Evolutionary conservation across 2,329 filamentous ascomycete genomes (phyloP), one percentile per base, ranked within the genome.

Genomic region (Metarhizium humberi): DNA sequence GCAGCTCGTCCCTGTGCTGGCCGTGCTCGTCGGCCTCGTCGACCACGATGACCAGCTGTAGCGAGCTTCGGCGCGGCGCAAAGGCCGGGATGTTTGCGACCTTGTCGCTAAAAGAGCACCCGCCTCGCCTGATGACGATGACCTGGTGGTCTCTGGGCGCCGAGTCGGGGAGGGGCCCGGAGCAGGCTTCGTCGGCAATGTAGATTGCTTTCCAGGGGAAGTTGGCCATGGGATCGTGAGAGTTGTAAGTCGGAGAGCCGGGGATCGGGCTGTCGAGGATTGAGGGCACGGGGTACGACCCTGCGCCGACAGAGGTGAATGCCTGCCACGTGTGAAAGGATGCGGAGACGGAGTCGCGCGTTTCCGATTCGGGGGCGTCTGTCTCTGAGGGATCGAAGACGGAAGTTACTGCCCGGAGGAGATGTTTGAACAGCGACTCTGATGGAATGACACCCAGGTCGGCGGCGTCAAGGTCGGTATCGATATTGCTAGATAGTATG

Each of bases 21-120:
- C 32, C 51, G 2, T 69, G 60, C 8, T 64, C 66, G 13, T 67
- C 65, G 4, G 71, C 70, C 50, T 73, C 69, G 57, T 74, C 71
- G 4, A 96, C 81, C 0, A 96, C 73, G 47, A 97, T 74, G 32
- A 97, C 90, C 3, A 97, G 79, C 68, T 95, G 88, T 18, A 97
- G 74, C 1, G 84, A 78, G 3, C 70, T 67, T 0, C 75, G 68
- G 0, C 77, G 75, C 0, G 88, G 85, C 1, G 84, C 77, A 66
- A 86, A 92, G 10, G 82, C 81, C 0, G 92, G 91, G n/a, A 97
- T 91, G 60, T 90, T 92, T 52, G 80, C 78, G 1, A 97, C 73
- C 69, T 99, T 99, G 32, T 86, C 74, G 40, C 82, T 86, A 69
- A 97, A 97, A 29, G 81, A 87, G 73, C 94, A 99, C 1, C 83